A percentile compares a stretch with the other conserved stretches of the same genome.
Conservation (phyloP, 441 rosid species). For the Geranium incanum region DNA sequence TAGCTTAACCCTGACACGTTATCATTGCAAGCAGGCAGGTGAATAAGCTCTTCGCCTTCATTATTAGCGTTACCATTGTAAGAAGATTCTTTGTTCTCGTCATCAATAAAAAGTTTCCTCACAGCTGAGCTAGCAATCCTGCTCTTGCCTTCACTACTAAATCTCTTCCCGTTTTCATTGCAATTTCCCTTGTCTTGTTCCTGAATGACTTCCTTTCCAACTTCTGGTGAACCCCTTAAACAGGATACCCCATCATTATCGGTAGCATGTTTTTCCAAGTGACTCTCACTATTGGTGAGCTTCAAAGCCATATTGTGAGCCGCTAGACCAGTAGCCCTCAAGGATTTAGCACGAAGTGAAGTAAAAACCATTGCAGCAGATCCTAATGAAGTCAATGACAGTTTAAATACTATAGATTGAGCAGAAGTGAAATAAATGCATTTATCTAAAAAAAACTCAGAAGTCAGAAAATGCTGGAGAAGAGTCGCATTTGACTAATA, state of each 20-base stretch:
- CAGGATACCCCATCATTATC: constrained; percentile 20
- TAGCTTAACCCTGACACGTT: constrained; percentile 60
- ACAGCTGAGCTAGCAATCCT: constrained; percentile 35
- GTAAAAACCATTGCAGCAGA: constrained; percentile 39
- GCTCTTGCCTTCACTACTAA: constrained; percentile 27
- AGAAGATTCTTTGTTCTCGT: constrained; percentile 25
- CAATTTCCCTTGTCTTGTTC: constrained; percentile 20
- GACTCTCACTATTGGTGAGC: neutral
- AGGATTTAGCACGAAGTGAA: constrained; percentile 30
- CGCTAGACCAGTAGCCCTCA: constrained; percentile 21
- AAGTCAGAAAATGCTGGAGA: neutral
- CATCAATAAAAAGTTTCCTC: constrained; percentile 52
- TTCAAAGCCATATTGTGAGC: constrained; percentile 33
- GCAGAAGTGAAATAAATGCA: neutral
- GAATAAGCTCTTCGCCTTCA: constrained; percentile 30
- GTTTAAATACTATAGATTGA: constrained; percentile 3
- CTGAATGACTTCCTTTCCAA: constrained; percentile 28
- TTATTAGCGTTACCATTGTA: constrained; percentile 17
- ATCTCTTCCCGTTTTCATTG: constrained; percentile 26
- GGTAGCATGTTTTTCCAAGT: constrained; percentile 28
- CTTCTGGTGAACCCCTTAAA: constrained; percentile 9
- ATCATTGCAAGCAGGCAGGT: constrained; percentile 26
- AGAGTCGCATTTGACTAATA: neutral
- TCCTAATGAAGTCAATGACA: constrained; percentile 15
- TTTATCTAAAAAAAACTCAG: neutral